These are phyloP conservation scores for Gracilaria domingensis DNA, from an alignment of 23 red algal genomes.

Conservation along the genomic window DNA sequence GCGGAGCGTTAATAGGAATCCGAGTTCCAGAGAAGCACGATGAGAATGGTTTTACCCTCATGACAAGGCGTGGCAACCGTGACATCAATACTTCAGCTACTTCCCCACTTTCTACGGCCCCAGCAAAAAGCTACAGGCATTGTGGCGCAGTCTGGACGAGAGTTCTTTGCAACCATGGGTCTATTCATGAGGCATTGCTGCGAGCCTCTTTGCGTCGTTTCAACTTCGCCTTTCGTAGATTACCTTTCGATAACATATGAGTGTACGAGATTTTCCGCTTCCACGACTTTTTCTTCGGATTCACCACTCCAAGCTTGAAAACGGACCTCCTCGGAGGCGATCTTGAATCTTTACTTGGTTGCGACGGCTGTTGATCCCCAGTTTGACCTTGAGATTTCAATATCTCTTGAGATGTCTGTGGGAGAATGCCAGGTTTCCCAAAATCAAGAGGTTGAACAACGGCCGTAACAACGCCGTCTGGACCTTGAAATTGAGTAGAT, in stretches of 20 bases:
- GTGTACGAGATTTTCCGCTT: slow-evolving; percentile 51
- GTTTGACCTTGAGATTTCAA: not conserved
- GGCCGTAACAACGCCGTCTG: slow-evolving; percentile 60
- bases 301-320: not conserved
- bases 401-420: not conserved
- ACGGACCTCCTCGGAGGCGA: not conserved
- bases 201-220: slow-evolving; percentile 3
- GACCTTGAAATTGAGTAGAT: slow-evolving; percentile 24
- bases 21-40: not conserved
- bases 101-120: not conserved
- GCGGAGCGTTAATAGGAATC: not conserved
- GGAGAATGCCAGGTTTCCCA: not conserved
- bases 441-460: slow-evolving; percentile 54
- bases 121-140: too few relatives aligned
- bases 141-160: not conserved
- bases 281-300: slow-evolving; percentile 8
- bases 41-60: not conserved
- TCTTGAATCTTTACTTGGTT: not conserved
- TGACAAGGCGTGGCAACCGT: not conserved
- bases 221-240: slow-evolving; percentile 52
- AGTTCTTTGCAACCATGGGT: not conserved
- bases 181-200: not conserved
- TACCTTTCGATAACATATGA: slow-evolving; percentile 46
- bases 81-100: not conserved
- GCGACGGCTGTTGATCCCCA: not conserved